Evolutionary conservation across 176 grass and related monocot species (phyloP), one percentile per base, ranked within the genome.

Genomic region (Raddia distichophylla): DNA sequence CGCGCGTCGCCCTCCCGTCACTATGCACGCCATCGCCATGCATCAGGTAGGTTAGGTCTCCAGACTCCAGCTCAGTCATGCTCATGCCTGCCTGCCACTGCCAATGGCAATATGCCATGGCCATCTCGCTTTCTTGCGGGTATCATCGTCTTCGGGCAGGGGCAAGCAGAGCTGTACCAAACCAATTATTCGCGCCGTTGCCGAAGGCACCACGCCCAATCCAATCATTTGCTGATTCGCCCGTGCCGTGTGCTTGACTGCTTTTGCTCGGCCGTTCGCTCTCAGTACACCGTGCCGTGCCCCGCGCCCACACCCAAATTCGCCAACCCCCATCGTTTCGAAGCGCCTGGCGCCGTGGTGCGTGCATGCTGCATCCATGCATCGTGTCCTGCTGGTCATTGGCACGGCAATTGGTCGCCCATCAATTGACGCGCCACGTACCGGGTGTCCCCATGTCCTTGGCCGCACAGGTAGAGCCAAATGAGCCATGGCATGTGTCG

Each of bases 381-480:
- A 19, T 33, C 71, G 18, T 56, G 81, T 49, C 51, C 5, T 73
- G 68, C 13, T 57, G 71, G 71, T 18, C 71, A 32, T 42, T 5
- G 52, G 5, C 53, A 20, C 10, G 82, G 73, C 82, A 69, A 35
- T 14, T 15, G 63, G 77, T 60, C 78, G 71, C n/a, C 60, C 69
- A 11, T 49, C 69, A 44, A 27, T 74, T 18, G 84, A 73, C 77
- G 13, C 77, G 12, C 70, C 70, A 48, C 70, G 64, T 56, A 66
- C 69, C 69, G 37, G 37, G 37, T 3, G 47, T 73, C 76, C 17
- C 69, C 60, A 15, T 60, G 61, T 75, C 61, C 37, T 45, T 48
- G 0, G 22, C 47, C 14, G 76, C 61, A 67, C 33, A 17, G 15
- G 32, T 49, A 14, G 56, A n/a, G 3, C 49, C 71, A 11, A 18